phyloP scores from a whole-genome alignment of 2,329 filamentous ascomycete genomes.

The Apiospora rasikravindrae region DNA sequence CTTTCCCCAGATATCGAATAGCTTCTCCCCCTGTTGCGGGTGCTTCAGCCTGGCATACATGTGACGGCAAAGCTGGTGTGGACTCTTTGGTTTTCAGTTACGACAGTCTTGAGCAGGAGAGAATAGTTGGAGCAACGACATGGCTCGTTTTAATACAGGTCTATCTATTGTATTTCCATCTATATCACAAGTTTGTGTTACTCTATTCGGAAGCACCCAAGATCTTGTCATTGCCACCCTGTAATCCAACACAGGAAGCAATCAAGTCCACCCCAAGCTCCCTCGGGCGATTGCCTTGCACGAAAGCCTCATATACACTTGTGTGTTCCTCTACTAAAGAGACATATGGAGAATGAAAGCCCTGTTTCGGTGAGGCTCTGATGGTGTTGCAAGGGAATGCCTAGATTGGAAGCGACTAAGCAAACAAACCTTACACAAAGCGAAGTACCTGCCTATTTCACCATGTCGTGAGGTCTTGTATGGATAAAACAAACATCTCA shows the following conservation, averaged over 20 bases:
- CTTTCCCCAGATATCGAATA: constrained; percentile 20
- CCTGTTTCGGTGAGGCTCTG: neutral
- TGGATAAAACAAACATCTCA: neutral
- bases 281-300: neutral
- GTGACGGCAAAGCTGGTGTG: neutral
- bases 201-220: neutral
- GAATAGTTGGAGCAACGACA: neutral
- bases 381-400: neutral
- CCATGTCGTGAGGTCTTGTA: neutral
- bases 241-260: neutral
- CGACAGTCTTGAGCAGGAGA: neutral
- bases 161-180: neutral
- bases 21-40: neutral
- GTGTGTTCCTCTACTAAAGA: neutral
- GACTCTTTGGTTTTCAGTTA: neutral
- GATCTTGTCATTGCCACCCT: neutral
- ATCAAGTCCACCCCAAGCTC: neutral
- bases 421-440: neutral
- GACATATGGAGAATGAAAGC: neutral
- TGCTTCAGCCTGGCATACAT: neutral
- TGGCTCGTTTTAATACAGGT: neutral
- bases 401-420: neutral
- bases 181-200: neutral
- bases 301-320: neutral
- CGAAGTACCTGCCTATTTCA: neutral